A percentile compares a stretch with the other conserved stretches of the same genome.
Conservation (phyloP, 2,329 filamentous ascomycete genomes). For the Corynespora cassiicola region DNA sequence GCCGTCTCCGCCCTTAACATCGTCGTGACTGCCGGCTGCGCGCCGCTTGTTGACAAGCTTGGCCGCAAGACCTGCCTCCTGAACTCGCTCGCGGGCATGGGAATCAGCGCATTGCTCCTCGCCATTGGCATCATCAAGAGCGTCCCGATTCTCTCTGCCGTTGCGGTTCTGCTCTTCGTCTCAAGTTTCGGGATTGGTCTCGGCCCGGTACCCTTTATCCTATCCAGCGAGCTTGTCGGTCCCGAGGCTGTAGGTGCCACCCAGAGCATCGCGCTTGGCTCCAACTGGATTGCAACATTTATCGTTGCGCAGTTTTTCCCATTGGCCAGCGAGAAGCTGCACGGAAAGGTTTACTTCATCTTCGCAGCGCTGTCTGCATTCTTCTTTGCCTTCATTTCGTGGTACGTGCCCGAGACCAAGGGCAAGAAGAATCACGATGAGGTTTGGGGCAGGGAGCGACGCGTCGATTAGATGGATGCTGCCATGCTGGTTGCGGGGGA, state of each 20-base stretch:
- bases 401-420: conserved; percentile 84
- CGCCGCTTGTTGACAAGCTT: conserved; percentile 84
- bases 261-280: conserved; percentile 85
- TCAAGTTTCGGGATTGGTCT: conserved; percentile 88
- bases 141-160: conserved; percentile 76
- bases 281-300: conserved; percentile 91
- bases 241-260: conserved; percentile 90
- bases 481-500: background rate
- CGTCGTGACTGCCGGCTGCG: conserved; percentile 78
- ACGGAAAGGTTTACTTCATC: conserved; percentile 89
- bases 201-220: conserved; percentile 92
- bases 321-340: conserved; percentile 77
- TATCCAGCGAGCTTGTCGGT: conserved; percentile 88
- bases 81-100: conserved; percentile 84
- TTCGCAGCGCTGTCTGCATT: conserved; percentile 77
- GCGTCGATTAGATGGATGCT: conserved; percentile 36
- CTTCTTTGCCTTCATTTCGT: conserved; percentile 74
- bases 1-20: conserved; percentile 88
- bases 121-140: conserved; percentile 80
- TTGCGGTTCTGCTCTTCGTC: conserved; percentile 85
- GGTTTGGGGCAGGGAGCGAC: conserved; percentile 77
- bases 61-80: conserved; percentile 88
- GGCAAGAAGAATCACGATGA: conserved; percentile 85
- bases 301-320: conserved; percentile 95
- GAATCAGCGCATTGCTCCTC: conserved; percentile 75